These are phyloP conservation scores for Suhomyces bribrorum DNA, from an alignment of 1,139 yeast genomes.

Conservation along the genomic window DNA sequence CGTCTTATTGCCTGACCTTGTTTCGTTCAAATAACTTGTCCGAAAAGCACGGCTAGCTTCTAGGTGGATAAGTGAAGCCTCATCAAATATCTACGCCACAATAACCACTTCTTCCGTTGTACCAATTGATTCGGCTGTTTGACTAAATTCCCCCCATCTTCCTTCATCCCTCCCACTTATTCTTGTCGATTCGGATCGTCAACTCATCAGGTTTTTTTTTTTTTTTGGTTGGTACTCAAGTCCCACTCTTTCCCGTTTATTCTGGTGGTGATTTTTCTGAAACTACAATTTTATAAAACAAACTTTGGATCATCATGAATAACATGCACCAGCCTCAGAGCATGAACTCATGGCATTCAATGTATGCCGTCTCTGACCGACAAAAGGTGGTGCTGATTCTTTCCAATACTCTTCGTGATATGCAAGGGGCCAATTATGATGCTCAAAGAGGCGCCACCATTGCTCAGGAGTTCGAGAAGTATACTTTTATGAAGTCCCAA, in stretches of 20 bases:
- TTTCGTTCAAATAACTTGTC: no score
- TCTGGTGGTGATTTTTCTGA: not conserved
- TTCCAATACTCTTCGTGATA: conserved; percentile 41
- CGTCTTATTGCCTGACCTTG: no score
- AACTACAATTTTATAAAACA: not conserved
- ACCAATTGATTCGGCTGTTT: no score
- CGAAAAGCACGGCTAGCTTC: no score
- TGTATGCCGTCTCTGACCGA: conserved; percentile 42
- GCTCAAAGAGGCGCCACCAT: conserved; percentile 41
- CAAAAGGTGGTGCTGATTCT: conserved; percentile 46
- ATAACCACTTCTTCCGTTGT: no score
- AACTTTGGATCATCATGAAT: conserved; percentile 7
- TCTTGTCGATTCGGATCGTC: no score
- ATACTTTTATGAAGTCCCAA: conserved; percentile 41
- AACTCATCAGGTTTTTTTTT: no score
- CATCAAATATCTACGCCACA: no score
- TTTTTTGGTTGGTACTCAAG: not conserved
- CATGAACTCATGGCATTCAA: conserved; percentile 42
- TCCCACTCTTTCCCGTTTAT: not conserved
- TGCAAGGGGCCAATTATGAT: conserved; percentile 39
- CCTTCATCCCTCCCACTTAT: no score
- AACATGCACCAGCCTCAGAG: conserved; percentile 25
- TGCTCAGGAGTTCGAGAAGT: conserved; percentile 50
- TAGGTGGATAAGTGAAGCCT: no score
- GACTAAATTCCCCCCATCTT: no score